Evolutionary conservation across 352 stramenopile genomes (phyloP).

Genomic region (Pythium rishiriense): DNA sequence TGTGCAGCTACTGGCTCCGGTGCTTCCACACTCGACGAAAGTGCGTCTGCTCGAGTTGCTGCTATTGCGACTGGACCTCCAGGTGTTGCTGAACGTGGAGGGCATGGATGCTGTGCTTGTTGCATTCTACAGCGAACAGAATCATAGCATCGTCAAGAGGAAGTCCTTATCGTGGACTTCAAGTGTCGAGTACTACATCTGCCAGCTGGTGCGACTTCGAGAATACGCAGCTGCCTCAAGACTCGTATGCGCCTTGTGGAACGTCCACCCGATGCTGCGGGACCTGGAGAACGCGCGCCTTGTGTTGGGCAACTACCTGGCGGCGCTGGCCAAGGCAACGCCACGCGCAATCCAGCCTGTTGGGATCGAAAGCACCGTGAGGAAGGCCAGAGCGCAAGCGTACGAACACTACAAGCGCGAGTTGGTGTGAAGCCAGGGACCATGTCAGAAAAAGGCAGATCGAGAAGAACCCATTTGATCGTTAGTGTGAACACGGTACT

Average conservation of each 20-base stretch:
- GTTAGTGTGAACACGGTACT: no score
- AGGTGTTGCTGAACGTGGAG: constrained; percentile 36
- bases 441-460: neutral
- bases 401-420: constrained; percentile 25
- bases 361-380: neutral
- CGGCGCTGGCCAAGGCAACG: constrained; percentile 28
- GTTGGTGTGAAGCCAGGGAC: constrained; percentile 10
- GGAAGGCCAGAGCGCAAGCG: constrained; percentile 4
- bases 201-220: constrained; percentile 46
- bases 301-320: constrained; percentile 56
- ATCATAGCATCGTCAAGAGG: constrained; percentile 12
- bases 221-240: constrained; percentile 54
- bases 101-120: constrained; percentile 46
- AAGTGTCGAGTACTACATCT: constrained; percentile 62
- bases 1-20: neutral
- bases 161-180: constrained; percentile 48
- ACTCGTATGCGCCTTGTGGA: constrained; percentile 53
- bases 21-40: constrained; percentile 21
- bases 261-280: constrained; percentile 66
- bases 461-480: no score
- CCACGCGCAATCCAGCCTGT: neutral
- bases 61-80: constrained; percentile 64
- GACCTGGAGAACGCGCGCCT: constrained; percentile 66
- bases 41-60: constrained; percentile 44
- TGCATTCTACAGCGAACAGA: constrained; percentile 33